phyloP scores from a whole-genome alignment of 192 early-diverging fungal species.

The Gonapodya prolifera region DNA sequence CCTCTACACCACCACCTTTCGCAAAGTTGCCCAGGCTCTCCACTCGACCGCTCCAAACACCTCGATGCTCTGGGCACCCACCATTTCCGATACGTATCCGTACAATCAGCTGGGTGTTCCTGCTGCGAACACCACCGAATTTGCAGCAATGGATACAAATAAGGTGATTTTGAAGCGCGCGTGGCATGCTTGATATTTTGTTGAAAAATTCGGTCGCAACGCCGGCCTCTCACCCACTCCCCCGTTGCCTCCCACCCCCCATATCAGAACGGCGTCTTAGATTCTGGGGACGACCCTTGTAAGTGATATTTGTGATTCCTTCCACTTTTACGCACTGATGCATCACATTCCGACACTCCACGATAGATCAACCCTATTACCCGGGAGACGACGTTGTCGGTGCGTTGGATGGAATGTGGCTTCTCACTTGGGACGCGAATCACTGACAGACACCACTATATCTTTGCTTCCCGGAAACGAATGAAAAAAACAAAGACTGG shows the following conservation, averaged over 20 bases:
- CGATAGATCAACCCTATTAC: not conserved
- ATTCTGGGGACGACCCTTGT: not conserved
- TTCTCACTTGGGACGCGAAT: not conserved
- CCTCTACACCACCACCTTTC: not conserved
- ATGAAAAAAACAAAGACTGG: not conserved
- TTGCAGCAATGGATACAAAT: not conserved
- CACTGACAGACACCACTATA: not conserved
- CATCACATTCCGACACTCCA: not conserved
- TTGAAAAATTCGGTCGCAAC: not conserved
- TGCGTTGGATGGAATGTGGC: not conserved
- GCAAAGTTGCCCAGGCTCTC: not conserved
- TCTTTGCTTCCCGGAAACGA: no score
- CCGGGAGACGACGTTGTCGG: not conserved
- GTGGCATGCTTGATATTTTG: not conserved
- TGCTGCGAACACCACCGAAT: not conserved
- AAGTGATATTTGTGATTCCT: not conserved
- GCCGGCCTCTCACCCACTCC: no score
- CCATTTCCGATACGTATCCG: not conserved
- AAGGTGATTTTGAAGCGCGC: not conserved
- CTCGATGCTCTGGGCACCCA: not conserved
- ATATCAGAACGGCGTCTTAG: not conserved
- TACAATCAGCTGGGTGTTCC: not conserved
- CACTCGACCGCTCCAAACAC: not conserved
- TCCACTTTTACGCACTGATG: not conserved
- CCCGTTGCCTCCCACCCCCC: no score